Base-by-base conservation (phyloP, 176 grass and related monocot genomes). In the Carex pumila region DNA sequence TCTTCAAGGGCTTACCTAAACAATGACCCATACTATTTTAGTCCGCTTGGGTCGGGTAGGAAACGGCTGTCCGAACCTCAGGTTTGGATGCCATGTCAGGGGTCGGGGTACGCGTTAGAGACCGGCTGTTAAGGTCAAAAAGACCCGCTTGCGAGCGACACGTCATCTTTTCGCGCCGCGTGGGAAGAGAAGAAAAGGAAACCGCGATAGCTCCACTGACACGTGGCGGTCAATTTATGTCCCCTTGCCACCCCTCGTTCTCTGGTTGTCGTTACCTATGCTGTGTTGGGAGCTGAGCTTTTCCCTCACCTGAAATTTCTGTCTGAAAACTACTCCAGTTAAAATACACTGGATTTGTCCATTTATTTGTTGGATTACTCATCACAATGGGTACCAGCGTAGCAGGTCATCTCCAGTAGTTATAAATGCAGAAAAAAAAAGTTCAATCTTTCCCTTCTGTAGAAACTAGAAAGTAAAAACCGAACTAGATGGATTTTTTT, bases 61-160 rank as follows among this genome's bases (percentile, higher is more conserved):
- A 92, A 94, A 94, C 92, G 92, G 92, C 90, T 92, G 90, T 94
- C 88, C 92, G 90, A 88, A 11, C 90, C 90, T 90, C 49, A 86
- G 92, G 81, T 78, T 92, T 39, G 90, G 90, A 56, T 79, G 32
- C 3, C 80, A 52, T 7, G 60, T 41, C 29, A 61, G 11, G 76
- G 30, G 25, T 25, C 56, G 12, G 34, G 79, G 0, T 49, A 2
- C 34, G 32, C 85, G 0, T 55, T 84, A 3, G 29, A 18, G 2
- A 85, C 83, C 67, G 83, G 83, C 34, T 85, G 29, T 71, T 4
- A 49, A 63, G 67, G 83, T 55, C 11, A 1, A 76, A 4, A 85
- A 5, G 21, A 6, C 2, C 3, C 19, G 4, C 10, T 29, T 53
- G 2, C 7, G 68, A 85, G 52, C 0, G 14, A 10, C 2, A 29